Percentiles rank a stretch among this genome's conserved stretches.
These are phyloP conservation scores for Cladosporium colombiae DNA, from an alignment of 2,329 filamentous ascomycete genomes.

Conservation along the genomic window DNA sequence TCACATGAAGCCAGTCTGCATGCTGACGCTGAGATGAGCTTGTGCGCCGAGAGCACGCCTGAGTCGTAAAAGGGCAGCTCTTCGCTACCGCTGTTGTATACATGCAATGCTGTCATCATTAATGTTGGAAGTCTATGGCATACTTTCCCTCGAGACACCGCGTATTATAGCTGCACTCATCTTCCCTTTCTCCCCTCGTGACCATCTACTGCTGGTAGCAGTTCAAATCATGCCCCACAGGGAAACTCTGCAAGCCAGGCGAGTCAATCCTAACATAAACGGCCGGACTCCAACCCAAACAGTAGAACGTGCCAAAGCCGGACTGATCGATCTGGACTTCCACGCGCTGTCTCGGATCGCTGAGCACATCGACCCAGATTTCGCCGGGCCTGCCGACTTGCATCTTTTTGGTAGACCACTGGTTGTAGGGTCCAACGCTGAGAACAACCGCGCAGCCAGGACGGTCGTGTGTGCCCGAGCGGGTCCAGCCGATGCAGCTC, in stretches of 20 bases:
- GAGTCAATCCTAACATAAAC: constrained; percentile 63
- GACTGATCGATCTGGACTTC: constrained; percentile 60
- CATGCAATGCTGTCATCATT: constrained; percentile 3
- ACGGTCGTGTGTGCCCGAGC: constrained; percentile 49
- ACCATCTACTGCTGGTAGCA: constrained; percentile 20
- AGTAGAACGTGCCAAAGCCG: constrained; percentile 61
- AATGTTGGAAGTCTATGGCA: not conserved
- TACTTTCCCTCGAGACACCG: not conserved
- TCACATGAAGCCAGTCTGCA: no score
- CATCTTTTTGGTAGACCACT: constrained; percentile 54
- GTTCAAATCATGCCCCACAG: constrained; percentile 21
- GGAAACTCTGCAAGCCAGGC: constrained; percentile 51
- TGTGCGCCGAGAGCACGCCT: not conserved
- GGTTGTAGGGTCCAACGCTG: constrained; percentile 29
- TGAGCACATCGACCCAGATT: constrained; percentile 62
- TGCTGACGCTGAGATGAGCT: not conserved
- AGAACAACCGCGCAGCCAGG: constrained; percentile 38
- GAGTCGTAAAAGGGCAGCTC: not conserved
- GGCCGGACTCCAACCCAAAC: constrained; percentile 56
- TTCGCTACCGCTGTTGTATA: not conserved
- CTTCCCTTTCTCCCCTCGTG: no score
- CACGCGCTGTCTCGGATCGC: constrained; percentile 55
- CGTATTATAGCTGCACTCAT: no score
- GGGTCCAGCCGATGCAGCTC: constrained; percentile 64
- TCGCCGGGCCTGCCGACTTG: constrained; percentile 62